Conservation (phyloP, 2,329 filamentous ascomycete genomes). For the Microdochium trichocladiopsis region DNA sequence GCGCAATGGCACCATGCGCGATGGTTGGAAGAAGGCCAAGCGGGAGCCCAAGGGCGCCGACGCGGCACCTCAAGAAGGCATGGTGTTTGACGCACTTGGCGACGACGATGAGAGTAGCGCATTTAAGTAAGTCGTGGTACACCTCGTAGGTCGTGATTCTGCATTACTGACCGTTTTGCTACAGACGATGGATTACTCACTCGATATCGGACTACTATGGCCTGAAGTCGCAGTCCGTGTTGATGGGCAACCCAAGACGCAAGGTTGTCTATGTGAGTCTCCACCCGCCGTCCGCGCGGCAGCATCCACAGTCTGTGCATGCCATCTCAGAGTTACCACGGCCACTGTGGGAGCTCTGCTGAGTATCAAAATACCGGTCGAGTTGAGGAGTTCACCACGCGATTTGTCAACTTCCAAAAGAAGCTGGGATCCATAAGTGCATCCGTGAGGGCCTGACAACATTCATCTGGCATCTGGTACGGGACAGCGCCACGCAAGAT, state of each 20-base stretch:
- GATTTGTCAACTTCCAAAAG: too few relatives aligned
- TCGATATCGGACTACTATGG: constrained; percentile 91
- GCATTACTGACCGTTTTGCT: constrained; percentile 6
- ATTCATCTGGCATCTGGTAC: too few relatives aligned
- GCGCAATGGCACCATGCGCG: constrained; percentile 52
- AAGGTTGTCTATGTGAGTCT: constrained; percentile 80
- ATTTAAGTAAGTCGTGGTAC: constrained; percentile 61
- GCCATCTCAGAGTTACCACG: constrained; percentile 39
- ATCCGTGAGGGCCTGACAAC: too few relatives aligned
- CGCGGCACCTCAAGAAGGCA: constrained; percentile 45
- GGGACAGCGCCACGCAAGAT: too few relatives aligned
- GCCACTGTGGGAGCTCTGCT: constrained; percentile 58
- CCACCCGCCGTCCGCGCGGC: constrained; percentile 30
- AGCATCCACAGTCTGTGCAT: constrained; percentile 15
- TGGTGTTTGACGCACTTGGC: constrained; percentile 75
- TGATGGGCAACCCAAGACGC: constrained; percentile 60
- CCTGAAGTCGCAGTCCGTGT: constrained; percentile 74
- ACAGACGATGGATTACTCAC: constrained; percentile 84
- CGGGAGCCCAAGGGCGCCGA: constrained; percentile 37
- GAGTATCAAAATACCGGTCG: constrained; percentile 6
- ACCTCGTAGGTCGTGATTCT: not conserved
- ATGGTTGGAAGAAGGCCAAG: constrained; percentile 39
- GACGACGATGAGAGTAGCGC: constrained; percentile 64
- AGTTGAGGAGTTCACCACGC: too few relatives aligned
- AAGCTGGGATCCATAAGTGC: too few relatives aligned